These are phyloP conservation scores for Agaricus bisporus DNA, from an alignment of 768 basidiomycete genomes.

Conservation along the genomic window DNA sequence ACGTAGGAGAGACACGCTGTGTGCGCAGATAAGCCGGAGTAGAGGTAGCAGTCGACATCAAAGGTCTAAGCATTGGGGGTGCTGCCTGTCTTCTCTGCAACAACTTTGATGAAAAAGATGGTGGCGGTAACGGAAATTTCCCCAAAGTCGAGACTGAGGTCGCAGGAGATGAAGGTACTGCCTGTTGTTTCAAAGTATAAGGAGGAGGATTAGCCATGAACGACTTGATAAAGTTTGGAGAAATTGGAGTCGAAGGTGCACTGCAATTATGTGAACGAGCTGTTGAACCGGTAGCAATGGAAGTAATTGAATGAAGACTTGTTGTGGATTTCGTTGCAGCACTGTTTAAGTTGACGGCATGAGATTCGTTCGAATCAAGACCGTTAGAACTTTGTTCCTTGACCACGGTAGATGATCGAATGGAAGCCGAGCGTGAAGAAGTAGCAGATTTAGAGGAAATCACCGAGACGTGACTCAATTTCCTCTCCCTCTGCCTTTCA, in stretches of 20 bases:
- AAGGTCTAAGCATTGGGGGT: conserved; percentile 1
- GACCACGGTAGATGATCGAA: neutral
- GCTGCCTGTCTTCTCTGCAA: conserved; percentile 2
- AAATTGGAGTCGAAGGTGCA: neutral
- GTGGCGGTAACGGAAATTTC: conserved; percentile 8
- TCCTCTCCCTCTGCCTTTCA: conserved; percentile 1
- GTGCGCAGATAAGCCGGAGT: neutral
- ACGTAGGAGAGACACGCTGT: neutral
- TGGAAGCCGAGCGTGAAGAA: neutral
- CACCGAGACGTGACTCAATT: neutral
- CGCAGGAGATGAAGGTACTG: neutral
- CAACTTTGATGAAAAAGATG: conserved; percentile 5
- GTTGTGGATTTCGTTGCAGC: neutral
- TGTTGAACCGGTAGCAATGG: neutral
- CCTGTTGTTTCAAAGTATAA: neutral
- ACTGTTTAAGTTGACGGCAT: neutral
- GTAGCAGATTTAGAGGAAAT: neutral
- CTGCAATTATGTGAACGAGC: too few species aligned
- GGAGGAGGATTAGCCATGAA: neutral
- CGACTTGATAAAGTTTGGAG: neutral
- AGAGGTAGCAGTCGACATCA: neutral
- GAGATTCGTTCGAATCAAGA: neutral
- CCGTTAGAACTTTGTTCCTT: conserved; percentile 5
- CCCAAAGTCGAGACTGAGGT: conserved; percentile 4
- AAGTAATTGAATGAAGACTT: neutral